Percentiles rank a stretch among this genome's conserved stretches.
Conservation (phyloP, 208 protist species). For the Wallacemonas sp. region DNA sequence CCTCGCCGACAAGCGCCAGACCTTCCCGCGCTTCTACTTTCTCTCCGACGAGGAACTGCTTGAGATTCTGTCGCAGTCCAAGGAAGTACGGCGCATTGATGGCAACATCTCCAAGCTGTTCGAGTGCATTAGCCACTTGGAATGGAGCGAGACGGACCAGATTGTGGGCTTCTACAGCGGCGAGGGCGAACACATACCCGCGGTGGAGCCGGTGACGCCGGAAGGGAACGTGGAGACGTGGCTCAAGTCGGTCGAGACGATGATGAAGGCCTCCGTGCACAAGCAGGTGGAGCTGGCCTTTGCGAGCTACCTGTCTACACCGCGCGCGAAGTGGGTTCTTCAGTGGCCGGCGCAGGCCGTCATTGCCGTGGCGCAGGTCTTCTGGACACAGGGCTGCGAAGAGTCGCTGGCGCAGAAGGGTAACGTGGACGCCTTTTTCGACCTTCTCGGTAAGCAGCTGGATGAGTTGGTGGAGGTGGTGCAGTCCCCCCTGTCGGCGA, state of each 20-base stretch:
- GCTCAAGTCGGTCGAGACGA: slow-evolving; percentile 93
- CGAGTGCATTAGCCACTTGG: slow-evolving; percentile 91
- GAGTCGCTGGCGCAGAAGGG: slow-evolving; percentile 73
- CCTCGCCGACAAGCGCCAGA: slow-evolving; percentile 94
- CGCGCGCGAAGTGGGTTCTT: slow-evolving; percentile 88
- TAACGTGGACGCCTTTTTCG: slow-evolving; percentile 58
- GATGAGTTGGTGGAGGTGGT: slow-evolving; percentile 91
- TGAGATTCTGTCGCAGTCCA: slow-evolving; percentile 96
- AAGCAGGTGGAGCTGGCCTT: slow-evolving; percentile 69
- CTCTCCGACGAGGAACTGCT: slow-evolving; percentile 93
- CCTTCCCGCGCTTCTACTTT: slow-evolving; percentile 95
- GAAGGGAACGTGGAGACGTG: slow-evolving; percentile 96
- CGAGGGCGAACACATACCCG: slow-evolving; percentile 93
- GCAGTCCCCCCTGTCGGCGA: slow-evolving; percentile 81
- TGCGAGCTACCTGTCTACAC: slow-evolving; percentile 58
- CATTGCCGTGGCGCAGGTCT: slow-evolving; percentile 91
- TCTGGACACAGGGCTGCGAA: slow-evolving; percentile 95
- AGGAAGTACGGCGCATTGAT: slow-evolving; percentile 95
- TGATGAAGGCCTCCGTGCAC: slow-evolving; percentile 92
- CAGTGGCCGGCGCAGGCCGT: slow-evolving; percentile 92
- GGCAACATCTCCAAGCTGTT: slow-evolving; percentile 95
- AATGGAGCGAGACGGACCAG: slow-evolving; percentile 66
- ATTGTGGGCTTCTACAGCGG: slow-evolving; percentile 93
- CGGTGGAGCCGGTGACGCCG: slow-evolving; percentile 79
- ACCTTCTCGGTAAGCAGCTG: slow-evolving; percentile 75